These are phyloP conservation scores for Entelexis sorbosivorans DNA, from an alignment of 1,139 yeast genomes.

Conservation along the genomic window DNA sequence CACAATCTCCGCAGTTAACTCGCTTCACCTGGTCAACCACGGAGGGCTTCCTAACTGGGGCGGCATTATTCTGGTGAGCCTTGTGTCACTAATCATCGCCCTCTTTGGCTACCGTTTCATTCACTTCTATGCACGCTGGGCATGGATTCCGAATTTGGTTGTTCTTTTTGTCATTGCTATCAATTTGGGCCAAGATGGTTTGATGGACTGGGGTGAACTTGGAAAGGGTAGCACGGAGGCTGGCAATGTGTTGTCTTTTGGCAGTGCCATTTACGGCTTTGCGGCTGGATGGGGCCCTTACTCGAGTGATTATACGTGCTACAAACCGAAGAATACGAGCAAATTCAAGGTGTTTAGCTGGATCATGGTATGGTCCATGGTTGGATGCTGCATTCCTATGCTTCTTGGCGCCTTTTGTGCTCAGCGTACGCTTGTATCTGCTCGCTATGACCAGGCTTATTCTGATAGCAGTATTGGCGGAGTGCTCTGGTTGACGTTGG, in stretches of 20 bases:
- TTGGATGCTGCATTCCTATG: constrained; percentile 64
- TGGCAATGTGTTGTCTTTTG: constrained; percentile 70
- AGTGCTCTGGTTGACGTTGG: constrained; percentile 63
- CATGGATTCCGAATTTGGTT: constrained; percentile 74
- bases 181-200: constrained; percentile 57
- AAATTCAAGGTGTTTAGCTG: constrained; percentile 50
- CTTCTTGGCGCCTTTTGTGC: constrained; percentile 82
- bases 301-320: constrained; percentile 86
- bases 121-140: constrained; percentile 71
- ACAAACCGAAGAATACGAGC: constrained; percentile 57
- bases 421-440: constrained; percentile 31
- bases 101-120: constrained; percentile 78
- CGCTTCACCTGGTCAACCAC: constrained; percentile 48
- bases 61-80: constrained; percentile 63
- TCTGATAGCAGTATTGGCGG: constrained; percentile 65
- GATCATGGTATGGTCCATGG: constrained; percentile 50
- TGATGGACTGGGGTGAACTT: constrained; percentile 30
- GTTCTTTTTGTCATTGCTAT: constrained; percentile 69
- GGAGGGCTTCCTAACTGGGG: constrained; percentile 78
- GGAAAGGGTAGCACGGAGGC: constrained; percentile 38
- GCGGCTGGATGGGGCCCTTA: constrained; percentile 94
- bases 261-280: constrained; percentile 76
- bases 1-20: constrained; percentile 79
- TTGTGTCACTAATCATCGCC: constrained; percentile 63
- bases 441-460: constrained; percentile 45